These are phyloP conservation scores for Periconia macrospinosa DNA, from an alignment of 2,329 filamentous ascomycete species.

Conservation along the genomic window DNA sequence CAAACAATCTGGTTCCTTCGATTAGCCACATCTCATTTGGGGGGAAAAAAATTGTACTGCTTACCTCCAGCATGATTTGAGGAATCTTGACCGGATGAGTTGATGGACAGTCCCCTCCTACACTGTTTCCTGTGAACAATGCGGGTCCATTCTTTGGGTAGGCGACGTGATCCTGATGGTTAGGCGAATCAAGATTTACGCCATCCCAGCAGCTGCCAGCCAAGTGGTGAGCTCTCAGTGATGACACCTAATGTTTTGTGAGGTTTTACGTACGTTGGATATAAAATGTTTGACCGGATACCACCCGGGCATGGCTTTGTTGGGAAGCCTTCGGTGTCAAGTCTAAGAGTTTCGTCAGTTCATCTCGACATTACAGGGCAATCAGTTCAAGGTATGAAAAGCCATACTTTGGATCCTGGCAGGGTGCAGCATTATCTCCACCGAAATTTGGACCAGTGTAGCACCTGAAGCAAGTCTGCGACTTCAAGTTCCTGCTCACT, in stretches of 20 bases:
- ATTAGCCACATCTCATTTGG: neutral
- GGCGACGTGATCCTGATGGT: constrained; percentile 59
- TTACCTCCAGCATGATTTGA: constrained; percentile 50
- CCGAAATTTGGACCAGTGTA: constrained; percentile 48
- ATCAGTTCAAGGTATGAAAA: neutral
- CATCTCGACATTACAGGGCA: neutral
- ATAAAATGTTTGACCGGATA: constrained; percentile 24
- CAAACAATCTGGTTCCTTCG: constrained; percentile 37
- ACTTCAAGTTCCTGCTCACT: constrained; percentile 14
- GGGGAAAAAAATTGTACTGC: neutral
- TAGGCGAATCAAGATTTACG: constrained; percentile 51
- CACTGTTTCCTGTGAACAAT: constrained; percentile 23
- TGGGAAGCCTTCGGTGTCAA: constrained; percentile 18
- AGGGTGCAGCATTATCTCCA: constrained; percentile 38
- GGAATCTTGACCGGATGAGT: constrained; percentile 51
- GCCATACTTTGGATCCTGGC: constrained; percentile 14
- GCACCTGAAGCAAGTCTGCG: constrained; percentile 49
- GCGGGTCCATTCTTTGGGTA: constrained; percentile 42
- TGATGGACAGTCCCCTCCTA: constrained; percentile 43
- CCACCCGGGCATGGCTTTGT: constrained; percentile 16
- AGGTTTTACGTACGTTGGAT: constrained; percentile 19
- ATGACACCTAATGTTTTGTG: too few species aligned
- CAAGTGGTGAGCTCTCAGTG: neutral
- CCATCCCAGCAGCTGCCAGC: constrained; percentile 48
- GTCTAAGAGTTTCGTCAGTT: constrained; percentile 1